Evolutionary conservation across 495 filamentous ascomycete species (phyloP).

Genomic region (Penicillium herquei): DNA sequence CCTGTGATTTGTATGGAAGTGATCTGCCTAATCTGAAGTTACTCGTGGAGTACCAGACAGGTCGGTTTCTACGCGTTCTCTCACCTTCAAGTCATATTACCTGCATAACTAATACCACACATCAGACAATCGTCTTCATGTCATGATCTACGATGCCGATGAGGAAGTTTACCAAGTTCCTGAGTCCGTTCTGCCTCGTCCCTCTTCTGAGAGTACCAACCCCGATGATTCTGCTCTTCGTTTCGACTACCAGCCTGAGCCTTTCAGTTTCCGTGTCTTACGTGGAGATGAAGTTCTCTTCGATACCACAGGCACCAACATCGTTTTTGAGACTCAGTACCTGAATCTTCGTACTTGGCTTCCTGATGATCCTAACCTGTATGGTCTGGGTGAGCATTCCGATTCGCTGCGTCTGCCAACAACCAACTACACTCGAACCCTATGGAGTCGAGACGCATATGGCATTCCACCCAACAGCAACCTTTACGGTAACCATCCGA

Average conservation of each 20-base stretch:
- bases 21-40: constrained; percentile 66
- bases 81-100: background rate
- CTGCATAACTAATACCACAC: background rate
- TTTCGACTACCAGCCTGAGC: constrained; percentile 63
- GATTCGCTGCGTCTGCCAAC: constrained; percentile 71
- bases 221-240: constrained; percentile 45
- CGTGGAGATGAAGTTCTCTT: constrained; percentile 71
- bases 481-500: constrained; percentile 78
- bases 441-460: constrained; percentile 79
- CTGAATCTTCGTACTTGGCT: constrained; percentile 67
- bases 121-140: constrained; percentile 72
- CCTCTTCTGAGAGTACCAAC: constrained; percentile 26
- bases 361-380: constrained; percentile 66
- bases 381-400: constrained; percentile 78
- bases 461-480: constrained; percentile 66
- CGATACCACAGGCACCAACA: constrained; percentile 63
- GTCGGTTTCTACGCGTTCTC: constrained; percentile 43
- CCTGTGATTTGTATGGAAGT: constrained; percentile 69
- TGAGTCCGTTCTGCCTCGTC: constrained; percentile 65
- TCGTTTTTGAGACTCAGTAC: constrained; percentile 81
- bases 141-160: constrained; percentile 76
- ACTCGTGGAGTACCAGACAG: constrained; percentile 71
- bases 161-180: constrained; percentile 78
- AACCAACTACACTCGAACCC: constrained; percentile 71
- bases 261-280: constrained; percentile 76